A percentile compares a stretch with the other conserved stretches of the same genome.
Conservation (phyloP, 768 basidiomycete genomes). For the Tricholoma bakamatsutake region DNA sequence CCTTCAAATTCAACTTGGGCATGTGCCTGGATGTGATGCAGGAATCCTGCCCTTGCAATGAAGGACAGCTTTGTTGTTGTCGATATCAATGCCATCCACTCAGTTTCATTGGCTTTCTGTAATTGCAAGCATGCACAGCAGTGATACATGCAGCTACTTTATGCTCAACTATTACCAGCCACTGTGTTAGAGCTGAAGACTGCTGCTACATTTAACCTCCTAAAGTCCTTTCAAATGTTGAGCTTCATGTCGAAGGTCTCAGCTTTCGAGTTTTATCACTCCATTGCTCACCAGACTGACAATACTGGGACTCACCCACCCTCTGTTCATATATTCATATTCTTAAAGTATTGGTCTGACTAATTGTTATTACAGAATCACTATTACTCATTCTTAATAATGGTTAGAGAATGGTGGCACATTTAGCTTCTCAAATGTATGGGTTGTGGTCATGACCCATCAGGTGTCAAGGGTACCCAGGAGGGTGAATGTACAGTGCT, state of each 20-base stretch:
- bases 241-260: slow-evolving; percentile 10
- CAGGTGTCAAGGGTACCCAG: slow-evolving; percentile 11
- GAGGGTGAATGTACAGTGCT: slow-evolving; percentile 17
- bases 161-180: slow-evolving; percentile 6
- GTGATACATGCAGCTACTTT: slow-evolving; percentile 7
- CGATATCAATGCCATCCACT: neutral
- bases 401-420: slow-evolving; percentile 15
- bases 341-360: neutral
- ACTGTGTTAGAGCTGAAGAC: slow-evolving; percentile 7
- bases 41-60: neutral
- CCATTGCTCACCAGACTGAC: neutral
- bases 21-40: neutral
- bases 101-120: neutral
- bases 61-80: neutral
- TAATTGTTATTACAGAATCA: slow-evolving; percentile 10
- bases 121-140: neutral
- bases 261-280: slow-evolving; percentile 7
- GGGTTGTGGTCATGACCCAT: slow-evolving; percentile 13
- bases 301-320: slow-evolving; percentile 1
- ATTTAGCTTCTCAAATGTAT: slow-evolving; percentile 15
- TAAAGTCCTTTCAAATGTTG: slow-evolving; percentile 1
- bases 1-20: neutral
- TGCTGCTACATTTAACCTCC: slow-evolving; percentile 5
- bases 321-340: neutral
- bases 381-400: slow-evolving; percentile 13